These are phyloP conservation scores for Aspergillus wentii DNA, from an alignment of 495 filamentous ascomycete species.

Conservation along the genomic window DNA sequence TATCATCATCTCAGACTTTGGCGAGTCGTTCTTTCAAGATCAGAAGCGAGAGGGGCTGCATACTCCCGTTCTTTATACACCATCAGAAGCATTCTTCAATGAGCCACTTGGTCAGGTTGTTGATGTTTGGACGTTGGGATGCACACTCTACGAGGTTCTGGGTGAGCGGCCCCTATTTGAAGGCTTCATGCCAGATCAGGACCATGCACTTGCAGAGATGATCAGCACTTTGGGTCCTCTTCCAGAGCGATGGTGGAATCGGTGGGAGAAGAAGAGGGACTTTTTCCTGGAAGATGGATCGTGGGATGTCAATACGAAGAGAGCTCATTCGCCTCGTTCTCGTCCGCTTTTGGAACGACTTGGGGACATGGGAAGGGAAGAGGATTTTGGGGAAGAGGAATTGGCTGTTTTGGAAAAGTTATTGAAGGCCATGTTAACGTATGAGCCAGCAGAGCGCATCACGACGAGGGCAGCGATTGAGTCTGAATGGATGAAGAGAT, in stretches of 20 bases:
- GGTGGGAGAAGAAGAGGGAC: slow-evolving; percentile 9
- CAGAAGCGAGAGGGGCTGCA: slow-evolving; percentile 3
- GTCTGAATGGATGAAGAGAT: slow-evolving; percentile 10
- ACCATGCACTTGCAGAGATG: slow-evolving; percentile 14
- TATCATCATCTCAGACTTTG: slow-evolving; percentile 9
- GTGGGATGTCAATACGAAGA: slow-evolving; percentile 8
- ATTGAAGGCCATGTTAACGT: slow-evolving; percentile 21
- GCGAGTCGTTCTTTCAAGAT: slow-evolving; percentile 6
- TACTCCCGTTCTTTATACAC: slow-evolving; percentile 9
- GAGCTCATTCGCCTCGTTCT: slow-evolving; percentile 3
- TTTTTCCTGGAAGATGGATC: slow-evolving; percentile 8
- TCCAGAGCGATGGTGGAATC: slow-evolving; percentile 16
- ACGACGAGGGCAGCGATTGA: slow-evolving; percentile 6
- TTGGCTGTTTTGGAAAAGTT: slow-evolving; percentile 16
- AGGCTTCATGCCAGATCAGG: slow-evolving; percentile 9
- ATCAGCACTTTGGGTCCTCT: slow-evolving; percentile 14
- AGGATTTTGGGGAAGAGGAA: slow-evolving; percentile 14
- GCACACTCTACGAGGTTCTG: slow-evolving; percentile 17
- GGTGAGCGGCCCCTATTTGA: slow-evolving; percentile 17
- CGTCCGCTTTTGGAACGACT: slow-evolving; percentile 12
- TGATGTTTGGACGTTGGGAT: slow-evolving; percentile 19
- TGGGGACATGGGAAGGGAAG: slow-evolving; percentile 16
- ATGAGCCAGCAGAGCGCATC: slow-evolving; percentile 22
- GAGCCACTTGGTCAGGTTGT: slow-evolving; percentile 8
- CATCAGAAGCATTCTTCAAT: slow-evolving; percentile 13